Conservation (phyloP, 345 rosid genomes). For the Toxicodendron radicans region DNA sequence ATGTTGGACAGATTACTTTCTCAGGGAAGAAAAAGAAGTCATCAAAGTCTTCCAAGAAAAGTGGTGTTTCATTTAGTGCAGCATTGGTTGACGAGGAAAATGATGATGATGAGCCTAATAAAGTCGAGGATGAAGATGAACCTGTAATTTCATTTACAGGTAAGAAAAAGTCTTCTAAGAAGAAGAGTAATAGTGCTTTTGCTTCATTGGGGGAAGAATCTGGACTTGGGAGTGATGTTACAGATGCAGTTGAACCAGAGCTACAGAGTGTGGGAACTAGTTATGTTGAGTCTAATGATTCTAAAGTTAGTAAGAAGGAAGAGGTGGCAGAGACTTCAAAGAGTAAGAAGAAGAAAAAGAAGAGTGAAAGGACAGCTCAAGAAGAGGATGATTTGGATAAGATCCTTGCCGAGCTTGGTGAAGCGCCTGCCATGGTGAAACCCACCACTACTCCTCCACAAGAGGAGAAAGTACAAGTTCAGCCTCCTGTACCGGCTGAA, state of each 20-base stretch:
- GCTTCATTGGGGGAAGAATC: conserved; percentile 36
- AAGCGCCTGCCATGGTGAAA: conserved; percentile 38
- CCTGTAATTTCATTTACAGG: conserved; percentile 44
- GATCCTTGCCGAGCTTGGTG: conserved; percentile 90
- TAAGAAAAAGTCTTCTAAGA: conserved; percentile 78
- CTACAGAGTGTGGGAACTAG: conserved; percentile 16
- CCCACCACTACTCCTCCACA: conserved; percentile 37
- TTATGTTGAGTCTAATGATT: conserved; percentile 26
- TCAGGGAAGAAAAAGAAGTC: conserved; percentile 83
- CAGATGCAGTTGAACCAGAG: conserved; percentile 22
- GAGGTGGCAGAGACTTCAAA: conserved; percentile 65
- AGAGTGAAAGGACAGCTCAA: conserved; percentile 84
- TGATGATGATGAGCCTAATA: conserved; percentile 36
- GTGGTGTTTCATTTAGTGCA: conserved; percentile 47
- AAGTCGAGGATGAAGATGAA: conserved; percentile 41
- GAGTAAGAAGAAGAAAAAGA: conserved; percentile 79
- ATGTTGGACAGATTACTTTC: conserved; percentile 41
- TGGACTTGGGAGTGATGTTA: conserved; percentile 26
- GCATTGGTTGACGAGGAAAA: conserved; percentile 56
- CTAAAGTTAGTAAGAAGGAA: conserved; percentile 39
- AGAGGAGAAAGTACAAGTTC: conserved; percentile 54
- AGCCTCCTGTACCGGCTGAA: conserved; percentile 46
- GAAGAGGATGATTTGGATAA: conserved; percentile 97
- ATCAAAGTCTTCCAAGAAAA: conserved; percentile 64
- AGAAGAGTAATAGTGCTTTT: conserved; percentile 43